Evolutionary conservation across 1,284 basidiomycete species (phyloP), one percentile per base, ranked within the genome.

Genomic region (Farysia itapuensis): DNA sequence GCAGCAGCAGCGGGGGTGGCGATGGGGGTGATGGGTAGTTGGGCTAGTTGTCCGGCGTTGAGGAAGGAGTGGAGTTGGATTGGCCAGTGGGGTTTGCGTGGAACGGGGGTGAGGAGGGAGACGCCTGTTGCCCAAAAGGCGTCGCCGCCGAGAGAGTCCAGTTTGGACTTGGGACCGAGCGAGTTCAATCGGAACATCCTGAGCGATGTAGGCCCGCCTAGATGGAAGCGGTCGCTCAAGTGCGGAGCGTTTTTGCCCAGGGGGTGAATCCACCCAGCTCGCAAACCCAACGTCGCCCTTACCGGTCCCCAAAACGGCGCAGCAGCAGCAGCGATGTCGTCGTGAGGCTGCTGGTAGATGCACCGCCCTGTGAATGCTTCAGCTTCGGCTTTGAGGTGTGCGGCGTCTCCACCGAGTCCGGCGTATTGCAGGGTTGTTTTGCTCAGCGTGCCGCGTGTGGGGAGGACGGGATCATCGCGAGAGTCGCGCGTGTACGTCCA

Each of bases 191-290:
- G 84, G 81, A 96, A 97, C 52, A 87, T 86, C 20, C 95, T 82
- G 2, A 98, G 81, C 36, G 85, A 89, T n/a, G 87, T 85, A 0
- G 95, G 92, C 0, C 94, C 95, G 21, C 94, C 95, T 0, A 97
- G 82, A 66, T 94, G 92, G 75, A 93, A 94, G 4, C 90, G 84
- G 77, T 99, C 95, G 25, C 82, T 84, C 72, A 89, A 87, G 38
- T 82, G 81, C 20, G 83, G 69, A 7, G 59, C 41, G 25, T 35
- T 80, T 3, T 16, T 16, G 9, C 11, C 16, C 21, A 75, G 52
- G 2, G 64, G 36, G 14, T 50, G 53, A 24, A 74, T 32, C 6
- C 61, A 22, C 18, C 73, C 73, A 3, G 35, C 43, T 6, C 64
- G 56, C 21, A 50, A 47, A 13, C 49, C 52, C 19, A 60, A 18